Evolutionary conservation across 139 green algal genomes (phyloP).

Genomic region (Micractinium sp.): DNA sequence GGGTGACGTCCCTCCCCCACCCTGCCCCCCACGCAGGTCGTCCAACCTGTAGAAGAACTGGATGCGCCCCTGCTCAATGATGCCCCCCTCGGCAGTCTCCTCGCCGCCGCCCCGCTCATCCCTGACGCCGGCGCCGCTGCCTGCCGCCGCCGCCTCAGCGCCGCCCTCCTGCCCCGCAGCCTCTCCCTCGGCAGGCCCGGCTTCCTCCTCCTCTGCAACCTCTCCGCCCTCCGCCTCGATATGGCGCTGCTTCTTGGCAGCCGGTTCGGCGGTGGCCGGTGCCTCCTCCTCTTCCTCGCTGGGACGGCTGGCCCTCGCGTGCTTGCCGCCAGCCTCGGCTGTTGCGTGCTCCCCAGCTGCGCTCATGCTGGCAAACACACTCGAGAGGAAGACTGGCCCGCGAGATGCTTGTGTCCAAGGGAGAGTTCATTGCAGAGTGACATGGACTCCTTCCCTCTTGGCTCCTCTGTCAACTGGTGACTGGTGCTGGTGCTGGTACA

Average conservation of each 20-base stretch:
- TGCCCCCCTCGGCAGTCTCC: not conserved
- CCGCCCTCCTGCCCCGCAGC: not conserved
- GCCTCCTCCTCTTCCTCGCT: not conserved
- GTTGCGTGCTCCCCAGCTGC: too few species aligned
- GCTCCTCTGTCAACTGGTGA: too few species aligned
- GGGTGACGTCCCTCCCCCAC: not conserved
- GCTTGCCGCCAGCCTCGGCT: too few species aligned
- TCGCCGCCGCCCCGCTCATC: not conserved
- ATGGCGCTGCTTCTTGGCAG: not conserved
- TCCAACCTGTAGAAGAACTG: constrained; percentile 63
- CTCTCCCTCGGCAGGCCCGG: not conserved
- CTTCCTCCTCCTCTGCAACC: not conserved
- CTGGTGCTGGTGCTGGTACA: too few species aligned
- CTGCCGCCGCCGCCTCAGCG: not conserved
- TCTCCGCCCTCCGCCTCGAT: not conserved
- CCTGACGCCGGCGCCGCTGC: not conserved
- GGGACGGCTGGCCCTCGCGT: not conserved
- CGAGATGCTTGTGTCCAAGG: too few species aligned
- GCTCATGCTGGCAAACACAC: too few species aligned
- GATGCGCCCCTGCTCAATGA: constrained; percentile 56
- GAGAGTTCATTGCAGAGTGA: too few species aligned
- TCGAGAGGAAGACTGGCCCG: too few species aligned
- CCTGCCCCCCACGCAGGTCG: not conserved
- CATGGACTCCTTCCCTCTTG: too few species aligned
- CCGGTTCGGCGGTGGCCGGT: not conserved